Evolutionary conservation across 2,329 filamentous ascomycete species (phyloP).

Genomic region (Fusarium sp.): DNA sequence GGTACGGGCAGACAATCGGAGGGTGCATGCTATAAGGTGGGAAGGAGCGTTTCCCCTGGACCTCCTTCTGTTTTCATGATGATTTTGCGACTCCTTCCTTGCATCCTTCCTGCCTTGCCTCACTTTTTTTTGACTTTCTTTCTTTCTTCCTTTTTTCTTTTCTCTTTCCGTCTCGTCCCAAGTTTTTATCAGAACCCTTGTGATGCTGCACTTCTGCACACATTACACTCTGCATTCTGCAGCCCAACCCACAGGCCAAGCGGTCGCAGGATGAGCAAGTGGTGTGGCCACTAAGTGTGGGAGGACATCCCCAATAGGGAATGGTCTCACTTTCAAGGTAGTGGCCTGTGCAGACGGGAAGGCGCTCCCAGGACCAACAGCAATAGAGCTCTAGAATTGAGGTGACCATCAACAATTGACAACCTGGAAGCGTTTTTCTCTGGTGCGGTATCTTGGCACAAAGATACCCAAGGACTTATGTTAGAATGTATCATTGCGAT

Average conservation of each 20-base stretch:
- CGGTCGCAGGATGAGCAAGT: constrained; percentile 44
- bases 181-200: constrained; percentile 32
- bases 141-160: not conserved
- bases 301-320: constrained; percentile 31
- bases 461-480: not conserved
- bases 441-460: not conserved
- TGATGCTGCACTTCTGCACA: constrained; percentile 24
- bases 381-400: not conserved
- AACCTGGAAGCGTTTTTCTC: not conserved
- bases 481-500: not conserved
- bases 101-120: not conserved
- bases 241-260: constrained; percentile 42
- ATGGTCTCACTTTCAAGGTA: constrained; percentile 24
- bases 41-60: constrained; percentile 20
- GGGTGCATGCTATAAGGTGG: not conserved
- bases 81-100: not conserved
- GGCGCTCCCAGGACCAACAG: not conserved
- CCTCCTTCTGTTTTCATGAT: constrained; percentile 12
- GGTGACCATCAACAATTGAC: not conserved
- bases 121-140: too few relatives aligned
- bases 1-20: not conserved
- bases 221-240: constrained; percentile 33
- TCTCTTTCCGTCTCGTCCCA: constrained; percentile 10
- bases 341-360: constrained; percentile 33
- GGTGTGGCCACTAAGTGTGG: constrained; percentile 38